Base-by-base conservation (phyloP, 805 yeast species). In the Spathaspora sp. region DNA sequence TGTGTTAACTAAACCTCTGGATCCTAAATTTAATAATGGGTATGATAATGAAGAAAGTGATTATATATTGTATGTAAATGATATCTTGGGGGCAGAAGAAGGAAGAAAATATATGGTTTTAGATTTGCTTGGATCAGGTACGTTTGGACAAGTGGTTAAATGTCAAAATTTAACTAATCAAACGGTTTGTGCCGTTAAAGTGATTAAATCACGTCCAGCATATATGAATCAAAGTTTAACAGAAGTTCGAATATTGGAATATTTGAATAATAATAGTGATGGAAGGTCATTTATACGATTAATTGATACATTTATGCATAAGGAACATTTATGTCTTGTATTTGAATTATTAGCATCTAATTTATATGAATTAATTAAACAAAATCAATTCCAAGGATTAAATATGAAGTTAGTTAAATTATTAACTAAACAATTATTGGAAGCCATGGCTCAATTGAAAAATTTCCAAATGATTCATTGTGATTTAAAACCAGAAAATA, bases 81-180 rank as follows among this genome's bases (percentile, higher is more conserved):
- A 96, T 65, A 84, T 94, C 20, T 72, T 94, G 42, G 98, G 99
- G 5, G 77, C 82, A 3, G 89, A 87, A 59, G 94, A 89, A 57
- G 92, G 89, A 52, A 77, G 92, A 50, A 87, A 89, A 63, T 93
- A 92, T 65, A 77, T 94, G 61, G 97, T 94, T 5, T 72, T 94
- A 52, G 98, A 93, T 67, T 77, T 94, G 14, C 70, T 94, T 42
- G 99, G 99, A 0, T 93, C 92, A 55, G 99, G 99, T 2, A 92
- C 99, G 1, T 94, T 94, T 76, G 99, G 99, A 9, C 98, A 94
- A 70, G 99, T 94, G 46, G 96, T 92, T 42, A 94, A 93, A 70
- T 93, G 97, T 69, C 96, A 89, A 65, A 81, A 84, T 59, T 72
- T 87, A 62, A 66, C 79, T 40, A 88, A 91, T 45, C 94, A 90